phyloP scores from a whole-genome alignment of 805 yeast genomes.

The Kluyveromyces starmeri region DNA sequence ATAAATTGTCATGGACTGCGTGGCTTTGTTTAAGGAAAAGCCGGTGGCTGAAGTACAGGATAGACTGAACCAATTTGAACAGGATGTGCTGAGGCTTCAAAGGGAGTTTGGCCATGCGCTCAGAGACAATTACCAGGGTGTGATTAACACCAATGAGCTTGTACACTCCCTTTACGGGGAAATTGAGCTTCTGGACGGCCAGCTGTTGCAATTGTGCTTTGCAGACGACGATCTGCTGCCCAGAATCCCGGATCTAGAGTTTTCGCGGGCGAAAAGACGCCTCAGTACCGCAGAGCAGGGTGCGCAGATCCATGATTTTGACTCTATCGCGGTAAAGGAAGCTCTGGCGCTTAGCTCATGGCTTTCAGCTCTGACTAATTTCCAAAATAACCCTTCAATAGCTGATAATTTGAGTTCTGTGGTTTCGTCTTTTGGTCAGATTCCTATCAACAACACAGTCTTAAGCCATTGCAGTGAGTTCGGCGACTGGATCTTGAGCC shows the following conservation, averaged over 20 bases:
- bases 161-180: constrained; percentile 12
- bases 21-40: constrained; percentile 6
- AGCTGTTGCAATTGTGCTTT: constrained; percentile 26
- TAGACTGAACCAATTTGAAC: constrained; percentile 12
- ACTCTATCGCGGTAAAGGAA: not conserved
- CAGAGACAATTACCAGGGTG: constrained; percentile 17
- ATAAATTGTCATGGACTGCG: not conserved
- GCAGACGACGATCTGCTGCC: constrained; percentile 3
- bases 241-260: constrained; percentile 16
- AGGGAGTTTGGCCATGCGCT: constrained; percentile 16
- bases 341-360: not conserved
- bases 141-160: constrained; percentile 19
- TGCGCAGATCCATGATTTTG: not conserved
- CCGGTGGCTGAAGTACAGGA: constrained; percentile 10
- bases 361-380: not conserved
- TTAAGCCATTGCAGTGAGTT: not conserved
- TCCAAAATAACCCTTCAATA: not conserved
- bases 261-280: constrained; percentile 16
- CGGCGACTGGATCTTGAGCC: not conserved
- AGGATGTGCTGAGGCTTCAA: constrained; percentile 11
- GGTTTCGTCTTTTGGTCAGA: not conserved
- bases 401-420: constrained; percentile 2
- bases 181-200: constrained; percentile 15
- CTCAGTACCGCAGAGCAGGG: constrained; percentile 10
- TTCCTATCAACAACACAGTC: not conserved